Conservation (phyloP, 805 yeast species). For the Clavispora asparagi region DNA sequence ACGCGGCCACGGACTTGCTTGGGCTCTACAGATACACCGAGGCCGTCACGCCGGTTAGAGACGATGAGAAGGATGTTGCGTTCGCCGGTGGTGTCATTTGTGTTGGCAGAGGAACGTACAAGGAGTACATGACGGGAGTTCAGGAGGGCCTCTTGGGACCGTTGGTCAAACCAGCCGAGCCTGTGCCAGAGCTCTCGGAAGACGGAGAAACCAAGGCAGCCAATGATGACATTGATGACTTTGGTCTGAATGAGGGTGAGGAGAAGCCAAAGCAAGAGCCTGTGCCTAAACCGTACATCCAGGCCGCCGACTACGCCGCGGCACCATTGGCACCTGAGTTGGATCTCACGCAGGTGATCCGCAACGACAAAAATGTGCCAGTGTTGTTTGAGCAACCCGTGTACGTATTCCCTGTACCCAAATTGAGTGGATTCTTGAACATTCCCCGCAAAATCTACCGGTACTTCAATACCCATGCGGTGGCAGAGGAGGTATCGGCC, state of each 20-base stretch:
- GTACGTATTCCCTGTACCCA: slow-evolving; percentile 69
- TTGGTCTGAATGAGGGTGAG: slow-evolving; percentile 17
- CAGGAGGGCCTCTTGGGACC: slow-evolving; percentile 97
- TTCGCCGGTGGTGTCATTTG: slow-evolving; percentile 82
- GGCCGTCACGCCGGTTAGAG: slow-evolving; percentile 31
- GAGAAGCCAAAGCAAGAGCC: slow-evolving; percentile 34
- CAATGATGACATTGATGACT: slow-evolving; percentile 10
- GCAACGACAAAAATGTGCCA: slow-evolving; percentile 41
- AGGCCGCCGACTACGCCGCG: slow-evolving; percentile 49
- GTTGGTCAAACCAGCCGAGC: slow-evolving; percentile 43
- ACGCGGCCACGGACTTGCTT: slow-evolving; percentile 42
- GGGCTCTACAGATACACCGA: slow-evolving; percentile 48
- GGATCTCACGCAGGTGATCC: slow-evolving; percentile 25
- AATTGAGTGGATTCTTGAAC: slow-evolving; percentile 69
- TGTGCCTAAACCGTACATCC: slow-evolving; percentile 61
- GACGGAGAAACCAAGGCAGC: slow-evolving; percentile 10
- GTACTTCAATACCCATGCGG: slow-evolving; percentile 67
- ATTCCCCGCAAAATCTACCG: slow-evolving; percentile 74
- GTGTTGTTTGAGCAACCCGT: slow-evolving; percentile 74
- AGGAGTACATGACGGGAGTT: slow-evolving; percentile 84
- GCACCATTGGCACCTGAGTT: slow-evolving; percentile 60
- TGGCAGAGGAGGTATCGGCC: slow-evolving; percentile 61
- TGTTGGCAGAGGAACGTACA: slow-evolving; percentile 92
- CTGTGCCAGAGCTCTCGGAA: slow-evolving; percentile 5
- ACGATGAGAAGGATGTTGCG: slow-evolving; percentile 37